A percentile compares a stretch with the other conserved stretches of the same genome.
phyloP scores from a whole-genome alignment of 208 protist genomes.

The Trypanosoma cruzi region DNA sequence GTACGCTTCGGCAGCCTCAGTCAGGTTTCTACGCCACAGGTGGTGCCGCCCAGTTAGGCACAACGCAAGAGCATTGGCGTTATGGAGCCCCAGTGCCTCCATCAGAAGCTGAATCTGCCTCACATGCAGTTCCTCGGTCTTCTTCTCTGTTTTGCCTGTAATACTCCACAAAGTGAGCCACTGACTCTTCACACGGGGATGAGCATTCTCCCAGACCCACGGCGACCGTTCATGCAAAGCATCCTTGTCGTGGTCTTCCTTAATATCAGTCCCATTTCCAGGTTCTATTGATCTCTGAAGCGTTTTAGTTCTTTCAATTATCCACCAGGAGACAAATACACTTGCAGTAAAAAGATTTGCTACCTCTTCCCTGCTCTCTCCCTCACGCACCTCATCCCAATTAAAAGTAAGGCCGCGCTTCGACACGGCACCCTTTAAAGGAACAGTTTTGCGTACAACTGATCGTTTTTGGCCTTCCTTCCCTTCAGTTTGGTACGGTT shows the following conservation, averaged over 20 bases:
- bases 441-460: neutral
- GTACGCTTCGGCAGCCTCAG: conserved; percentile 45
- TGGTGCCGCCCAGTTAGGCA: conserved; percentile 46
- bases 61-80: conserved; percentile 33
- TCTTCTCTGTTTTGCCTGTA: conserved; percentile 1
- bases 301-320: conserved; percentile 37
- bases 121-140: neutral
- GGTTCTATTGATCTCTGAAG: neutral
- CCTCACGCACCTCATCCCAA: conserved; percentile 54
- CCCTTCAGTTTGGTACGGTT: neutral
- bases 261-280: neutral
- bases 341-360: conserved; percentile 43
- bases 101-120: neutral
- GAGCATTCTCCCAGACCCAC: conserved; percentile 22
- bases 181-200: conserved; percentile 28
- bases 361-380: conserved; percentile 33
- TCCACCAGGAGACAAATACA: conserved; percentile 57
- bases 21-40: conserved; percentile 24
- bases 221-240: neutral
- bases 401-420: conserved; percentile 15
- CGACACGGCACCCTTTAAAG: neutral
- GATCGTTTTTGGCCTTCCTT: neutral
- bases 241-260: neutral
- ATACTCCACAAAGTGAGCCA: conserved; percentile 25
- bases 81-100: conserved; percentile 29